Base-by-base conservation (phyloP, 495 filamentous ascomycete species). In the Xylaria nigripes region DNA sequence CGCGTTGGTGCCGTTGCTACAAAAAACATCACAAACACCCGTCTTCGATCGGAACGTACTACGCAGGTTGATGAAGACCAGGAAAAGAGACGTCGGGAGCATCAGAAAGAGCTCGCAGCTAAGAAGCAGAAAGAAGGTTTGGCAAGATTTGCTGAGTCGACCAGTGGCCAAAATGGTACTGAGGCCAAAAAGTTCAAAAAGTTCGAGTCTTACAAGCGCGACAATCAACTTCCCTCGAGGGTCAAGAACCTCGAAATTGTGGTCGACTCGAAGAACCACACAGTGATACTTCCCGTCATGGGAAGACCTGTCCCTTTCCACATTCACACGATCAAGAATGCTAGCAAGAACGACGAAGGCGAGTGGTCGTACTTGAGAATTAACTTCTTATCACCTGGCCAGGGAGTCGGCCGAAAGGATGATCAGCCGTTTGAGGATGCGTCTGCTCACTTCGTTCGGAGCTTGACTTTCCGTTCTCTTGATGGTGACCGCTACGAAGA, bases 271-370 rank as follows among this genome's bases (percentile, higher is more conserved):
- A 96, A 94, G 72, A 90, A 87, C 57, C 81, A 82, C 48, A 96
- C 92, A 10, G 79, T 99, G 36, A 83, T 97, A 45, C 81, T 97
- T 46, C 94, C 94, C 18, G 90, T 99, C 57, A 96, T 97, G 88
- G 94, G 94, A 45, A 81, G 94, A 22, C 94, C 94, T 2, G 94
- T 99, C 18, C 94, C 94, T 6, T 97, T 97, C 75, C 94, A 99
- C 66, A 96, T 97, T 68, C 92, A 96, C 65, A 96, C 94, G 0
- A 91, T 99, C 76, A 99, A 99, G 70, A 99, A 96, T 61, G 89
- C 86, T 12, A 92, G 89, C 76, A 94, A 92, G 72, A 92, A 85
- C 60, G 89, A 93, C 50, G 94, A 99, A 68, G 90, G 89, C 18
- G 90, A 96, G 57, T 96, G 85, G 68, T 86, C 91, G 0, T 96